Base-by-base conservation (phyloP, 768 basidiomycete species). In the Rickenella mellea region DNA sequence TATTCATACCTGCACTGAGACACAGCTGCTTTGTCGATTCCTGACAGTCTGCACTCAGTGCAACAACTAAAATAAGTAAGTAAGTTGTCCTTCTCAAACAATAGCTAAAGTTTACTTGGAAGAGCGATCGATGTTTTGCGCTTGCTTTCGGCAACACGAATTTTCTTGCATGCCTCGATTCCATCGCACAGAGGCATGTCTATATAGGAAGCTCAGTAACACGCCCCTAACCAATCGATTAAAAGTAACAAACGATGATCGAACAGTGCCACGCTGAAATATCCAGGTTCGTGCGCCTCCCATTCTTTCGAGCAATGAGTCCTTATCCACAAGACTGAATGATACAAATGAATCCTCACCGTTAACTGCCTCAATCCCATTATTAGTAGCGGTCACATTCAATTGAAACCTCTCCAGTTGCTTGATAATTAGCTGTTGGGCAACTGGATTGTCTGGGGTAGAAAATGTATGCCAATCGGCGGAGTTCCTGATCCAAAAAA, bases 171-270 rank as follows among this genome's bases (percentile, higher is more conserved):
- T 6, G 83, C 83, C 50, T 83, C 81, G 4, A 85, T 80, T 5
- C 83, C 83, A 51, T 85, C 83, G 47, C 80, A 83, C 39, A 85
- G 65, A 2, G 83, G 83, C 83, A 85, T 85, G 51, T 85, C 82
- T 83, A 39, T 5, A 17, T n/a, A n/a, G n/a, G n/a, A n/a, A n/a
- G 10, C 19, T 5, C 9, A 10, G 15, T 24, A 45, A 38, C 47
- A 14, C 5, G 32, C 20, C 22, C 19, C 19, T 40, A 25, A 22
- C 36, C 39, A 25, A 40, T 22, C 10, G 19, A 22, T 30, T 35
- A 26, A 22, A 26, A 4, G 24, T 17, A 2, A 58, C 76, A 55
- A 50, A 83, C 81, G 83, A 55, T 86, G 82, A 50, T 86, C 83
- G 49, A 86, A 83, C 20, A 86, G 52, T 5, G 82, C 82, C 2